These are phyloP conservation scores for Ramularia endophylla DNA, from an alignment of 2,329 filamentous ascomycete genomes.

Conservation along the genomic window DNA sequence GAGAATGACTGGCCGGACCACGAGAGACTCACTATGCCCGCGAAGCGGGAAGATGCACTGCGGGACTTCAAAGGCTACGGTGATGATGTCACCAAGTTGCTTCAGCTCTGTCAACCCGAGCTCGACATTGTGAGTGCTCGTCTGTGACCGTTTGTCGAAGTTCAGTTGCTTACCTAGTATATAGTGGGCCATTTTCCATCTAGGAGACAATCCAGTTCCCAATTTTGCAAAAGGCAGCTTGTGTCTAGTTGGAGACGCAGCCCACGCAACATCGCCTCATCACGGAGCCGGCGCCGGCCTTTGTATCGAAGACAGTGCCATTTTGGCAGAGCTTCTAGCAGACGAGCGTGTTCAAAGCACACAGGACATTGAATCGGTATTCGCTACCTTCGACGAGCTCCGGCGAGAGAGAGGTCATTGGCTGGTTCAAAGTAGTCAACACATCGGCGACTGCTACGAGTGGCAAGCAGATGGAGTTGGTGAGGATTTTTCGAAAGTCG, in stretches of 20 bases:
- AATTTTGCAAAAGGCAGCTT: conserved; percentile 32
- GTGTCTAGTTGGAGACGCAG: conserved; percentile 36
- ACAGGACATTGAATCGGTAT: conserved; percentile 30
- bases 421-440: conserved; percentile 38
- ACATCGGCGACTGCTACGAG: conserved; percentile 37
- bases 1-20: conserved; percentile 20
- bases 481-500: conserved; percentile 17
- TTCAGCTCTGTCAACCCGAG: conserved; percentile 21
- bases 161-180: background rate
- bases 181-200: conserved; percentile 39
- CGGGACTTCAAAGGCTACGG: conserved; percentile 23
- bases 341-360: conserved; percentile 13
- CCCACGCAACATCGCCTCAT: conserved; percentile 39
- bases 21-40: conserved; percentile 17
- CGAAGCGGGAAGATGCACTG: conserved; percentile 20
- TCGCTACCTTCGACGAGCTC: conserved; percentile 35
- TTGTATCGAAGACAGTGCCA: conserved; percentile 27
- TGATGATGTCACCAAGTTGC: conserved; percentile 19
- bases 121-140: conserved; percentile 15
- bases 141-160: background rate
- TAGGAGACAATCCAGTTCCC: conserved; percentile 31
- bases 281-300: conserved; percentile 33
- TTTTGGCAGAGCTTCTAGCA: conserved; percentile 25
- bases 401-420: conserved; percentile 40
- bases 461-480: conserved; percentile 23